These are phyloP conservation scores for Quercus phellos DNA, from an alignment of 331 rosid species.

Conservation along the genomic window DNA sequence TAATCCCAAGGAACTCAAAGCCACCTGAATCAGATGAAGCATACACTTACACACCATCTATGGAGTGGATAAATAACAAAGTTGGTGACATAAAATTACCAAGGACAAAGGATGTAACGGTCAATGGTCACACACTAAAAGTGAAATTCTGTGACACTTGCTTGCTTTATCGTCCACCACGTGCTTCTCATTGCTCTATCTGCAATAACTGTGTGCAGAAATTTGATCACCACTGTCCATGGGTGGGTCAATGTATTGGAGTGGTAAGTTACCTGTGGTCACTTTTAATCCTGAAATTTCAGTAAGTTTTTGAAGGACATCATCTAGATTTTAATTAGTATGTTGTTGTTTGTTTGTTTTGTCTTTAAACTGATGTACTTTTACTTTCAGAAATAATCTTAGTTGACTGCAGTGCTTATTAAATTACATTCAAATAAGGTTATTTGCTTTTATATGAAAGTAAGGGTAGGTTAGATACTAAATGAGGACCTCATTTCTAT, in stretches of 20 bases:
- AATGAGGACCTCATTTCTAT: not conserved
- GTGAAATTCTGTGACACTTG: slow-evolving; percentile 82
- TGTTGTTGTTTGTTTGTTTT: no score
- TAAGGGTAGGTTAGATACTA: not conserved
- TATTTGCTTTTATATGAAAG: not conserved
- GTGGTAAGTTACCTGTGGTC: slow-evolving; percentile 34
- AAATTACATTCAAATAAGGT: not conserved
- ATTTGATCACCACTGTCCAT: slow-evolving; percentile 83
- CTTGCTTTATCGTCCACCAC: slow-evolving; percentile 69
- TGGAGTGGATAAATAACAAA: slow-evolving; percentile 49
- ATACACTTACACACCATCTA: slow-evolving; percentile 25
- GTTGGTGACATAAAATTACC: slow-evolving; percentile 45
- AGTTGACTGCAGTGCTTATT: not conserved
- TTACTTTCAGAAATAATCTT: not conserved
- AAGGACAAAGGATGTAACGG: slow-evolving; percentile 45
- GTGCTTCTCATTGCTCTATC: slow-evolving; percentile 79
- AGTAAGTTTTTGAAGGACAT: no score
- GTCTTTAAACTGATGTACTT: no score
- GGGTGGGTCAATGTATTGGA: slow-evolving; percentile 92
- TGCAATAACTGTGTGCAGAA: slow-evolving; percentile 82
- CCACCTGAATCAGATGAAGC: slow-evolving; percentile 50
- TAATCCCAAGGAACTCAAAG: slow-evolving; percentile 54
- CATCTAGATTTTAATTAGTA: no score
- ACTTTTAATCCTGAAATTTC: not conserved
- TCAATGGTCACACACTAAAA: slow-evolving; percentile 59